Base-by-base conservation (phyloP, 257 asterid species). In the Solanum peruvianum region DNA sequence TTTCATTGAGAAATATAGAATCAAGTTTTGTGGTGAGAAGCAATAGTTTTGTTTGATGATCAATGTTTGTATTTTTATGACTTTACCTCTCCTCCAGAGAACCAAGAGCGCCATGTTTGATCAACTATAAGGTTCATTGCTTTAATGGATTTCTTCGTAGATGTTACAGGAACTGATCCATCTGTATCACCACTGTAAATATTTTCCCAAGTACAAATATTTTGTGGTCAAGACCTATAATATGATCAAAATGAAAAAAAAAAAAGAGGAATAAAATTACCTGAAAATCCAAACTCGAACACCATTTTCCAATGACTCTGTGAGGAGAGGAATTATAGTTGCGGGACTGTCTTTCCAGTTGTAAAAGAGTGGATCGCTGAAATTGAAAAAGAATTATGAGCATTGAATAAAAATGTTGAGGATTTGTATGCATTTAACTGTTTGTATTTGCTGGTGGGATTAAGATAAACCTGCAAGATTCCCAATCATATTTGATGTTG, bases 91-190 rank as follows among this genome's bases (percentile, higher is more conserved):
- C 78, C 69, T 15, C 56, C 14, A 16, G 73, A 39, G n/a, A 49
- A 42, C 89, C 89, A 87, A 47, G 85, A 86, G 69, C 71, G 77
- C 87, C 85, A 73, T 7, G 80, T 13, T 35, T 72, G 45, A 7
- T 76, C 52, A 33, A 87, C 83, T 2, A 49, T 42, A 37, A 87
- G 81, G 13, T 87, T 84, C 70, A 87, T 87, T 25, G 29, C 87
- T 21, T 84, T n/a, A 4, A 84, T 73, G 4, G 81, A 87, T 42
- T 45, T 83, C 47, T 84, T 64, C 29, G 89, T 16, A 20, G 89
- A 87, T 20, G 89, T 87, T 52, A 87, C 89, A 4, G 89, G 89
- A 4, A 87, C 89, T 20, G n/a, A 23, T 87, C 87, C 89, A 84
- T 87, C 87, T 6, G 21, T 60, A 33, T 87, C 89, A 25, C 89